phyloP scores from a whole-genome alignment of 495 filamentous ascomycete genomes.

The Pyrenopolyporus hunteri region DNA sequence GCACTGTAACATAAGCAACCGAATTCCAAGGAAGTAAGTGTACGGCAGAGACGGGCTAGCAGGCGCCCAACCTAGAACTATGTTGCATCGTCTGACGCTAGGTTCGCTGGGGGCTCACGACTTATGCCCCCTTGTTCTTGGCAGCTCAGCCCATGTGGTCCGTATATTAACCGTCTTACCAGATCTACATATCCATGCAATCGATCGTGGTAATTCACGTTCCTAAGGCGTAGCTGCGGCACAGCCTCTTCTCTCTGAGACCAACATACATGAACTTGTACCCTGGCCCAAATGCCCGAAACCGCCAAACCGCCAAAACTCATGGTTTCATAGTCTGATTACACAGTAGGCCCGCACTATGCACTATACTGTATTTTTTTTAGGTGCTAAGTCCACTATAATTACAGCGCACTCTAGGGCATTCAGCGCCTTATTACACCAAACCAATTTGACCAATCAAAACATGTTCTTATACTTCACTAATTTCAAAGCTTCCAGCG shows the following conservation, averaged over 20 bases:
- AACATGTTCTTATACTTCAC: no score
- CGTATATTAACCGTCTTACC: not conserved
- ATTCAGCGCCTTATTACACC: no score
- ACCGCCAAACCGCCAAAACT: no score
- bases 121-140: not conserved
- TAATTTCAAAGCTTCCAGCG: no score
- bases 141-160: not conserved
- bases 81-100: constrained; percentile 16
- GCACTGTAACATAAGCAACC: not conserved
- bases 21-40: constrained; percentile 18
- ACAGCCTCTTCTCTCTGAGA: constrained; percentile 7
- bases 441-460: no score
- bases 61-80: constrained; percentile 12
- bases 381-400: no score
- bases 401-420: no score
- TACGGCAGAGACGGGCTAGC: not conserved
- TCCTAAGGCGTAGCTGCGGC: constrained; percentile 13
- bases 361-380: no score
- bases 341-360: no score
- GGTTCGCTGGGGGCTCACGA: not conserved
- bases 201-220: constrained; percentile 4
- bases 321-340: no score
- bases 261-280: no score
- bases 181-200: not conserved
- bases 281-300: no score